These are phyloP conservation scores for Chaetoscypha palmicola DNA, from an alignment of 2,329 filamentous ascomycete species.

Conservation along the genomic window DNA sequence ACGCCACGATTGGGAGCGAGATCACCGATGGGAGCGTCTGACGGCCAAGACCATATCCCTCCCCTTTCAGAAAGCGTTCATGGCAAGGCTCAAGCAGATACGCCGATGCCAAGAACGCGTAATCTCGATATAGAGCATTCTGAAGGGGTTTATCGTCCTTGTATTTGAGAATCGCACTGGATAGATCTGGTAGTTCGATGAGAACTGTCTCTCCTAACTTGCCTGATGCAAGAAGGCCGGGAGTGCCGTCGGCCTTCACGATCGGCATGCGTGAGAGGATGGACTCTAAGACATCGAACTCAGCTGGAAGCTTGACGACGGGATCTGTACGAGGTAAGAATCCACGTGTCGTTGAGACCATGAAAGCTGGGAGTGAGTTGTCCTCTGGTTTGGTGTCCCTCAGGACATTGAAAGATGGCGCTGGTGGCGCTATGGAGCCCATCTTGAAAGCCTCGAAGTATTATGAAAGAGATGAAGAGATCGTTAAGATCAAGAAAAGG, in stretches of 20 bases:
- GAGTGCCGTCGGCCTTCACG: slow-evolving; percentile 61
- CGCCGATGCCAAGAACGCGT: slow-evolving; percentile 81
- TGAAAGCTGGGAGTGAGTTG: slow-evolving; percentile 62
- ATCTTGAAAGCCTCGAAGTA: no score
- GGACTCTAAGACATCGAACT: slow-evolving; percentile 66
- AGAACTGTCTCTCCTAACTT: slow-evolving; percentile 69
- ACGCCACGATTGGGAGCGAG: slow-evolving; percentile 73
- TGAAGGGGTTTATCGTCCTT: slow-evolving; percentile 67
- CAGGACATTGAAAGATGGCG: slow-evolving; percentile 53
- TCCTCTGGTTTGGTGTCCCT: slow-evolving; percentile 56
- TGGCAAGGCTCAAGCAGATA: slow-evolving; percentile 92
- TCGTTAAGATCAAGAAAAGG: no score
- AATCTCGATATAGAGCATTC: slow-evolving; percentile 86
- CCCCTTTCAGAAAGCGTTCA: slow-evolving; percentile 60
- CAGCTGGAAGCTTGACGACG: slow-evolving; percentile 56
- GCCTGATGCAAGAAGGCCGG: slow-evolving; percentile 69
- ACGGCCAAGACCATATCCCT: slow-evolving; percentile 71
- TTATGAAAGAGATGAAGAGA: no score
- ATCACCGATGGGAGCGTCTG: slow-evolving; percentile 67
- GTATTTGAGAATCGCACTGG: slow-evolving; percentile 63
- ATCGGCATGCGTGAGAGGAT: slow-evolving; percentile 75
- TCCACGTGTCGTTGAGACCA: slow-evolving; percentile 68
- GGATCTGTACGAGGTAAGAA: slow-evolving; percentile 66
- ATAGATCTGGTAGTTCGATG: slow-evolving; percentile 70
- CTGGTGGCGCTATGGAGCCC: slow-evolving; percentile 25